Conservation (phyloP, 192 early-diverging fungal species). For the Mortierella hygrophila region DNA sequence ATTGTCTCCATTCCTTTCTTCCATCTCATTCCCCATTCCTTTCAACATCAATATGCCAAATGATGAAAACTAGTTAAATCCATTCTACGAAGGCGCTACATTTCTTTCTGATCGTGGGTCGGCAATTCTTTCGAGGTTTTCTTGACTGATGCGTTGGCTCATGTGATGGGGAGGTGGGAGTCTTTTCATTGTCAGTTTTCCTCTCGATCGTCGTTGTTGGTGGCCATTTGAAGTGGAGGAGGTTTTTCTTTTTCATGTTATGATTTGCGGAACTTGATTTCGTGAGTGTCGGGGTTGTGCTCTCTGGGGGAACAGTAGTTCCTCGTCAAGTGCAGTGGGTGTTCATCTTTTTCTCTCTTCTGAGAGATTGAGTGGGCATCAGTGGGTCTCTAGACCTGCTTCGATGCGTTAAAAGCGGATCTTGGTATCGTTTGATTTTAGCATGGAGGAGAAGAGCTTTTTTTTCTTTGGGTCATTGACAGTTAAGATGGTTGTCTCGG, state of each 20-base stretch:
- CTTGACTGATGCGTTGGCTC: slow-evolving; percentile 54
- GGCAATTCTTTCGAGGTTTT: slow-evolving; percentile 58
- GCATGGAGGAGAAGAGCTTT: background rate
- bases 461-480: background rate
- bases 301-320: slow-evolving; percentile 57
- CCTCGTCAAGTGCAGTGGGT: slow-evolving; percentile 48
- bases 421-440: slow-evolving; percentile 15
- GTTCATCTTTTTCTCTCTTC: background rate
- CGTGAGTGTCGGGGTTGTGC: slow-evolving; percentile 36
- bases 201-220: slow-evolving; percentile 9
- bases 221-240: background rate
- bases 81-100: slow-evolving; percentile 58
- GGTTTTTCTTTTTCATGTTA: background rate
- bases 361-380: background rate
- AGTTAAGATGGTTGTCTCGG: slow-evolving; percentile 6
- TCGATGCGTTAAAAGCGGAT: slow-evolving; percentile 20
- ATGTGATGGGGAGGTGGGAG: slow-evolving; percentile 51
- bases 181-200: slow-evolving; percentile 20
- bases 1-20: background rate
- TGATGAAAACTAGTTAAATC: slow-evolving; percentile 60
- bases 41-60: slow-evolving; percentile 26
- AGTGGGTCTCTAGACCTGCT: slow-evolving; percentile 42
- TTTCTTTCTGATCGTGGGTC: slow-evolving; percentile 30
- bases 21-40: background rate
- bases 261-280: slow-evolving; percentile 20